Evolutionary conservation across 176 grass and related monocot species (phyloP).

Genomic region (Aegilops tauschii): DNA sequence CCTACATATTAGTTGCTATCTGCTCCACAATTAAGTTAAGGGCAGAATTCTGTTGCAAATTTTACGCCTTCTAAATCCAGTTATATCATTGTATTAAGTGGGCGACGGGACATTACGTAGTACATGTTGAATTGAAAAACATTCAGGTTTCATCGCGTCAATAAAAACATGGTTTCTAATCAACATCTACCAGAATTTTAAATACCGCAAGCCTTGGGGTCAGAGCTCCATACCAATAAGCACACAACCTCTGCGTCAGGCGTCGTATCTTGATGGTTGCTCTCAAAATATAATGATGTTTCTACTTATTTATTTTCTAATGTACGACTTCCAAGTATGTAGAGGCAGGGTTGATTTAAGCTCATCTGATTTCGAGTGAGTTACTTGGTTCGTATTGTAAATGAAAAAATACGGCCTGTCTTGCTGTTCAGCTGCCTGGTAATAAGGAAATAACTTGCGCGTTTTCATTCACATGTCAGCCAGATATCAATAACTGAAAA

Average conservation of each 20-base stretch:
- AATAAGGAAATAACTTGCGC: slow-evolving; percentile 9
- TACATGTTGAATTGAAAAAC: no score
- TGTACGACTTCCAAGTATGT: neutral
- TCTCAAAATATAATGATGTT: neutral
- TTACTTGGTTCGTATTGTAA: neutral
- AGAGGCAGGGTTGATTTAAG: neutral
- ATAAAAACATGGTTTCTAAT: no score
- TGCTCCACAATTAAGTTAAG: no score
- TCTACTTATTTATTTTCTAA: neutral
- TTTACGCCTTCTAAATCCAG: no score
- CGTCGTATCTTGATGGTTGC: neutral
- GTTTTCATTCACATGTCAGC: neutral
- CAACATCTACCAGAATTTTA: no score
- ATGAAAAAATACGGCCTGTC: neutral
- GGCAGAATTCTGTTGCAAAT: no score
- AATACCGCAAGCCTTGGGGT: neutral
- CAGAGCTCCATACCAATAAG: neutral
- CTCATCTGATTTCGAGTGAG: neutral
- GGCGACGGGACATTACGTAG: no score
- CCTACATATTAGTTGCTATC: no score
- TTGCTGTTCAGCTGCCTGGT: neutral
- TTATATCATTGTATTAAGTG: no score
- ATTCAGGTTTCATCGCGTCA: no score
- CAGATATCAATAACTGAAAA: neutral
- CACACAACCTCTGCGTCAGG: neutral